These are phyloP conservation scores for Fusarium fracticaudum DNA, from an alignment of 2,329 filamentous ascomycete species.

Conservation along the genomic window DNA sequence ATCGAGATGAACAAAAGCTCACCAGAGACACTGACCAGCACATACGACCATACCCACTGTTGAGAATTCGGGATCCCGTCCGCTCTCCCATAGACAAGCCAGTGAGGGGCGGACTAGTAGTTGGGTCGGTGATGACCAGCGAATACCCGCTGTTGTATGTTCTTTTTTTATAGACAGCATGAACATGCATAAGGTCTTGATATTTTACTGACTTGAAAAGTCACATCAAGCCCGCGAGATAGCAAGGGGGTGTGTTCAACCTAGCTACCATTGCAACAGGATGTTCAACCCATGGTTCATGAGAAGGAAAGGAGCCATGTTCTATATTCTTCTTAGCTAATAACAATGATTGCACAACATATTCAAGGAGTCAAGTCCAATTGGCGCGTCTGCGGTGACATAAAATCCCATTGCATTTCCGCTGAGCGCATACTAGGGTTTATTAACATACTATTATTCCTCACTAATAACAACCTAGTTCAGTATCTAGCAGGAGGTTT, in stretches of 20 bases:
- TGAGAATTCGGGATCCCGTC: slow-evolving; percentile 5
- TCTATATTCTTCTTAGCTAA: fast-evolving
- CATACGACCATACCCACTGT: slow-evolving; percentile 10
- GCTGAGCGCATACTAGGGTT: fast-evolving
- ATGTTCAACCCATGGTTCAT: no score
- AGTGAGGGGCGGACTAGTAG: slow-evolving; percentile 7
- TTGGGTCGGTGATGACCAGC: neutral
- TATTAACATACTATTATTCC: fast-evolving
- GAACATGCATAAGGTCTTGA: neutral
- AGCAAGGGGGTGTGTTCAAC: neutral
- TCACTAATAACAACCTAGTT: fast-evolving
- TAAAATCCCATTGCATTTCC: fast-evolving
- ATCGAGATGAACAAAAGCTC: neutral
- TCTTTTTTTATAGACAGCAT: neutral
- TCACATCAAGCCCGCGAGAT: neutral
- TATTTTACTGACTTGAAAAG: neutral
- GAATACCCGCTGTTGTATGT: slow-evolving; percentile 10
- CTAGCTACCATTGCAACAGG: no score
- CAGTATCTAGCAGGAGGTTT: fast-evolving
- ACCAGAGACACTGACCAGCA: neutral
- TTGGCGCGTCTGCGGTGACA: fast-evolving
- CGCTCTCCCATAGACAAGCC: slow-evolving; percentile 5
- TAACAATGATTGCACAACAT: no score
- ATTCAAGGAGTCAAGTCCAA: fast-evolving
- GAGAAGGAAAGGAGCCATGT: neutral